Base-by-base conservation (phyloP, 2,329 filamentous ascomycete species). In the Cladosporium sp. region DNA sequence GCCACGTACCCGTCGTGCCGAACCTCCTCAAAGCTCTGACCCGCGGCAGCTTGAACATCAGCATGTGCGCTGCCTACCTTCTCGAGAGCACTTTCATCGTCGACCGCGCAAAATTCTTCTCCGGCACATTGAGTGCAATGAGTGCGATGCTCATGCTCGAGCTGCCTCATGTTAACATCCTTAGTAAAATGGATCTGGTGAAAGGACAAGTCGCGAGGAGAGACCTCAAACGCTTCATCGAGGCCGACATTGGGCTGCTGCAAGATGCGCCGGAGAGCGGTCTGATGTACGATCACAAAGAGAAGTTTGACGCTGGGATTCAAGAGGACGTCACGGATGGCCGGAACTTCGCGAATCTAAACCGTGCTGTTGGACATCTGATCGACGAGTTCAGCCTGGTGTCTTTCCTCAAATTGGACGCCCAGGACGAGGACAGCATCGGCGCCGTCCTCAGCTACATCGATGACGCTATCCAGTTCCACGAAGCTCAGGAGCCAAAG, bases 301-400 rank as follows among this genome's bases (percentile, higher is more conserved):
- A 68, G 44, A 68, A 68, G 2, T 61, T 67, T 34, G 70, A 71
- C 13, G 78, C 80, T 53, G 71, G 72, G 34, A 81, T 86, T 1
- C 53, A 57, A 43, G 76, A 80, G 53, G 81, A 85, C 56, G 80
- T 80, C 63, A 79, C 83, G 56, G 82, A 83, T 48, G 91, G 92
- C 3, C 78, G 82, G 1, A 87, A 87, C 14, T 97, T 95, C 70
- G 81, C 87, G 56, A 80, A 83, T 62, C 74, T 97, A 59, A 96
- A 96, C 68, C 81, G 83, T 56, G 92, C 92, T 0, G 92, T 98
- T 4, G 93, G 88, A 1, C 83, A 87, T 49, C 75, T 98, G 59
- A 95, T 98, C 59, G 93, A 97, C 69, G 93, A 89, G 70, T 98
- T 96, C 73, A 95, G 90, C 73, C 95, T 98, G 89, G 89, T 98